phyloP scores from a whole-genome alignment of 208 protist species.

The Trypanosoma rangeli region DNA sequence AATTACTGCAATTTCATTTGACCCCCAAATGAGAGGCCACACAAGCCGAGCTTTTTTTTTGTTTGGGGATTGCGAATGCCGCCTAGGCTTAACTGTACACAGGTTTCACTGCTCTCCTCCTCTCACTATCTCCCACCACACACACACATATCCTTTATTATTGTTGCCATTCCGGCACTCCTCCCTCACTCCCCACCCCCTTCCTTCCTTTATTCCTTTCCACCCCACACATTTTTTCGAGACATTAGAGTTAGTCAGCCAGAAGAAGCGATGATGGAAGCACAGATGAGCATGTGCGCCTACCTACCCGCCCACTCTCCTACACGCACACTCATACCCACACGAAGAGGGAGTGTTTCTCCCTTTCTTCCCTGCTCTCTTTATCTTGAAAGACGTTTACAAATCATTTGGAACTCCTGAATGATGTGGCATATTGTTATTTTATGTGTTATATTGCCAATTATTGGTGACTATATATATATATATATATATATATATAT shows the following conservation, averaged over 20 bases:
- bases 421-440: background rate
- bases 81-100: background rate
- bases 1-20: background rate
- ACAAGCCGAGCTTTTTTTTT: constrained; percentile 5
- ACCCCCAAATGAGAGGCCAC: background rate
- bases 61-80: background rate
- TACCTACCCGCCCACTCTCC: background rate
- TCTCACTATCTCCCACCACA: background rate
- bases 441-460: background rate
- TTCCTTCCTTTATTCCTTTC: background rate
- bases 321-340: background rate
- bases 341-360: background rate
- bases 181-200: background rate
- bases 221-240: background rate
- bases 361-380: background rate
- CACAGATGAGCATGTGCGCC: background rate
- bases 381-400: background rate
- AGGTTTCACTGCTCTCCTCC: background rate
- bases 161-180: background rate
- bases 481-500: background rate
- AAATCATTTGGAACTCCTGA: background rate
- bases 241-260: background rate
- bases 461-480: background rate
- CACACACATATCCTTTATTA: too few species aligned
- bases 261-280: background rate